Evolutionary conservation across 768 basidiomycete species (phyloP).

Genomic region (Amanita rubescens): DNA sequence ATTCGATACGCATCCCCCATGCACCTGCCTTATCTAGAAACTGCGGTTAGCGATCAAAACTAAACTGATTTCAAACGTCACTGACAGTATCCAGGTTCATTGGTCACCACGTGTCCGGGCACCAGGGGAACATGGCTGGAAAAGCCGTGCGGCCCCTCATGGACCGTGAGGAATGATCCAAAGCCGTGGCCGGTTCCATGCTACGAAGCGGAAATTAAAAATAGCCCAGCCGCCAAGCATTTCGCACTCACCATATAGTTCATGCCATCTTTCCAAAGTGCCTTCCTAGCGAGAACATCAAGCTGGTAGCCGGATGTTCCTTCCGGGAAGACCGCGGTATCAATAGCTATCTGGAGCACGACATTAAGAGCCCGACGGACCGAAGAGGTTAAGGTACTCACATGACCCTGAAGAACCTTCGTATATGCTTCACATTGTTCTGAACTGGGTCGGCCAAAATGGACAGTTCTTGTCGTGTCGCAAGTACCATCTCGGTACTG

Average conservation of each 20-base stretch:
- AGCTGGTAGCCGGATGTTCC: constrained; percentile 79
- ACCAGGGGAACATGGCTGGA: constrained; percentile 58
- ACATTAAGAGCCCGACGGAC: constrained; percentile 12
- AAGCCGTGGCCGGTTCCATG: constrained; percentile 93
- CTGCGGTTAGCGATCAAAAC: not conserved
- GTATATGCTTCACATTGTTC: constrained; percentile 91
- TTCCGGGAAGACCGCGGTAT: constrained; percentile 83
- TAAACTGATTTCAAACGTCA: constrained; percentile 7
- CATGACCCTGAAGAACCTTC: constrained; percentile 92
- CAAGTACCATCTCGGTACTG: constrained; percentile 88
- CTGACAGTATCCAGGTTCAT: constrained; percentile 91
- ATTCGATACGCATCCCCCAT: constrained; percentile 93
- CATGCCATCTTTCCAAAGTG: constrained; percentile 80
- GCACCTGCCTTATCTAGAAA: constrained; percentile 4
- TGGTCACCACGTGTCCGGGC: constrained; percentile 88
- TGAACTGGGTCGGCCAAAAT: constrained; percentile 82
- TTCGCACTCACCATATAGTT: constrained; percentile 54
- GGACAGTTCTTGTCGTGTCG: constrained; percentile 75
- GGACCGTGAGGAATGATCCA: constrained; percentile 79
- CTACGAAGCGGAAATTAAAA: constrained; percentile 26
- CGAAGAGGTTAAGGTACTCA: constrained; percentile 33
- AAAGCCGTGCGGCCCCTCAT: constrained; percentile 82
- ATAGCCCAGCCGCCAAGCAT: not conserved
- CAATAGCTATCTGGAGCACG: constrained; percentile 74
- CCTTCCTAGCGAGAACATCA: constrained; percentile 84